phyloP scores from a whole-genome alignment of 305 asterid species.

The Fraxinus velutina region DNA sequence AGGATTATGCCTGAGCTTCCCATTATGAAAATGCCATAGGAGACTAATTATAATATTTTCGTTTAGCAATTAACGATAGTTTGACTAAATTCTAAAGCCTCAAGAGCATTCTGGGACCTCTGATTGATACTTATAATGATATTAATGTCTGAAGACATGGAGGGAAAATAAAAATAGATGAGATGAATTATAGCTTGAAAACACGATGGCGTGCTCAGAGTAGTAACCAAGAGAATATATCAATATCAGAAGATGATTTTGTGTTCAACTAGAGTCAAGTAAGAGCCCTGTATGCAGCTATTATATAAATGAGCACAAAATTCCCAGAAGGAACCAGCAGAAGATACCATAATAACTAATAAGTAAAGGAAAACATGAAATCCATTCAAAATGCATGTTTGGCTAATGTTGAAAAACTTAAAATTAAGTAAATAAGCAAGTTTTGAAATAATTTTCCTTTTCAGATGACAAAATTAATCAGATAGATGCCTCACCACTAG shows the following conservation, averaged over 20 bases:
- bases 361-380: neutral
- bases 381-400: neutral
- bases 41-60: neutral
- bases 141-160: neutral
- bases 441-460: neutral
- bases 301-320: neutral
- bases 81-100: neutral
- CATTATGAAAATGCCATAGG: neutral
- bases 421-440: neutral
- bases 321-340: neutral
- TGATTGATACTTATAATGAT: neutral
- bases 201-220: neutral
- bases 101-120: neutral
- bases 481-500: constrained; percentile 44
- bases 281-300: neutral
- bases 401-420: neutral
- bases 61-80: neutral
- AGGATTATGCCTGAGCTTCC: neutral
- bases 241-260: neutral
- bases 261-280: neutral
- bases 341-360: neutral
- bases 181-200: neutral
- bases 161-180: neutral
- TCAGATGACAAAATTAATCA: neutral
- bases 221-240: neutral